Percentiles rank a stretch among this genome's conserved stretches.
These are phyloP conservation scores for Evansstolkia leycettana DNA, from an alignment of 495 filamentous ascomycete species.

Conservation along the genomic window DNA sequence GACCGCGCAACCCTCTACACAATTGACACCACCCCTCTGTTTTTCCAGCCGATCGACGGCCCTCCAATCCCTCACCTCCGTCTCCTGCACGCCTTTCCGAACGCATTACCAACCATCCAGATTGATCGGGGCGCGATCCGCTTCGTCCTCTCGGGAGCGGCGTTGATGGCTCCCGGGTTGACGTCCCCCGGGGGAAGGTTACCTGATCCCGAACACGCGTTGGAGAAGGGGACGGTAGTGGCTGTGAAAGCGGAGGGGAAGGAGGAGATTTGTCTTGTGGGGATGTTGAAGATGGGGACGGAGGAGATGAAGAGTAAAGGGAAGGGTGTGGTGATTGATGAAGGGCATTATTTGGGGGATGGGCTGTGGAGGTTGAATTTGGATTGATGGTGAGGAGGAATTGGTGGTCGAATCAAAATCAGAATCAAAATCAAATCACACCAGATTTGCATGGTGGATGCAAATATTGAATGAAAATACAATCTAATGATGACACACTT, in stretches of 20 bases:
- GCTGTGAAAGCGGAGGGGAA: slow-evolving; percentile 90
- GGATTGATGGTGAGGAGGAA: slow-evolving; percentile 33
- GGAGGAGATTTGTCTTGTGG: slow-evolving; percentile 79
- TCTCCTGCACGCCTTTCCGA: slow-evolving; percentile 53
- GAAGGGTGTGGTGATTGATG: slow-evolving; percentile 86
- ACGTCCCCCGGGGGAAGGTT: slow-evolving; percentile 71
- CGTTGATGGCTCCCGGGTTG: slow-evolving; percentile 89
- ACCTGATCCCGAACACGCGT: slow-evolving; percentile 41
- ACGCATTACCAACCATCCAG: slow-evolving; percentile 35
- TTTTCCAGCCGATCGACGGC: slow-evolving; percentile 84
- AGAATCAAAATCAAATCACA: no score
- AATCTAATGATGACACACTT: no score
- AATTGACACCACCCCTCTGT: slow-evolving; percentile 61
- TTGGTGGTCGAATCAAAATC: background rate
- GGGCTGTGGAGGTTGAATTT: slow-evolving; percentile 74
- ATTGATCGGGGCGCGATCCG: slow-evolving; percentile 94
- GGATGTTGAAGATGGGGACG: slow-evolving; percentile 73
- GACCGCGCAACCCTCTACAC: slow-evolving; percentile 81
- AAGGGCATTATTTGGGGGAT: slow-evolving; percentile 87
- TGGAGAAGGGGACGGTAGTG: slow-evolving; percentile 70
- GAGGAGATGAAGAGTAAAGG: slow-evolving; percentile 86
- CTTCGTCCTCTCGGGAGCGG: slow-evolving; percentile 85
- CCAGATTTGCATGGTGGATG: no score
- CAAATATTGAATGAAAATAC: no score
- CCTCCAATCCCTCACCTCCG: slow-evolving; percentile 66